These are phyloP conservation scores for Nicotiana attenuata DNA, from an alignment of 257 asterid species.

Conservation along the genomic window DNA sequence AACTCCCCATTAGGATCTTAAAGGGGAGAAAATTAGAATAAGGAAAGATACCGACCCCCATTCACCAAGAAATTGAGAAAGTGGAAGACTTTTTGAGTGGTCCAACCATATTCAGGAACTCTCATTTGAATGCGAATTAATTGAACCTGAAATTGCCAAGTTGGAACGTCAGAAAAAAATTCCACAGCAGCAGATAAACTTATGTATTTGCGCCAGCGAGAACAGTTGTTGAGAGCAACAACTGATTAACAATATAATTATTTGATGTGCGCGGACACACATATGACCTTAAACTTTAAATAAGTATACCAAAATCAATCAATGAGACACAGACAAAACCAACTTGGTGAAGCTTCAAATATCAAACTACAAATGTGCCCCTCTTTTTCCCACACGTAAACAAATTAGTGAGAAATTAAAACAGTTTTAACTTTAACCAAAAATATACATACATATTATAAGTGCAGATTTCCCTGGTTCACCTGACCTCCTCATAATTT, in stretches of 20 bases:
- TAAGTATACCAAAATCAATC: neutral
- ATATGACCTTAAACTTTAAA: neutral
- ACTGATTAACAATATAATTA: neutral
- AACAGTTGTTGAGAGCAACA: neutral
- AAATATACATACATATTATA: neutral
- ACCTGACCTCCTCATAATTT: neutral
- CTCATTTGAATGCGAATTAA: conserved; percentile 84
- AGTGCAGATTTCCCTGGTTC: neutral
- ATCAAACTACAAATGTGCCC: neutral
- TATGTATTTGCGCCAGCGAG: neutral
- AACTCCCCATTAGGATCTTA: neutral
- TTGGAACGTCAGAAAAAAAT: neutral
- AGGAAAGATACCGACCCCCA: conserved; percentile 49
- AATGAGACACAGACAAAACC: neutral
- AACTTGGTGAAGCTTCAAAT: neutral
- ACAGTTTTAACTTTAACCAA: neutral
- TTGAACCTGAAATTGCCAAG: conserved; percentile 52
- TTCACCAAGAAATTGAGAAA: conserved; percentile 93
- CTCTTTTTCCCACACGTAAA: neutral
- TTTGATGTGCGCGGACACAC: neutral
- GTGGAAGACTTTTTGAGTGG: conserved; percentile 97
- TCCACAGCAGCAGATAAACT: neutral
- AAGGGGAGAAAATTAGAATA: too few species aligned
- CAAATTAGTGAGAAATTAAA: neutral
- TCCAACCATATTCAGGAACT: conserved; percentile 98